phyloP scores from a whole-genome alignment of 1,284 basidiomycete species.

The Ustilago nuda region DNA sequence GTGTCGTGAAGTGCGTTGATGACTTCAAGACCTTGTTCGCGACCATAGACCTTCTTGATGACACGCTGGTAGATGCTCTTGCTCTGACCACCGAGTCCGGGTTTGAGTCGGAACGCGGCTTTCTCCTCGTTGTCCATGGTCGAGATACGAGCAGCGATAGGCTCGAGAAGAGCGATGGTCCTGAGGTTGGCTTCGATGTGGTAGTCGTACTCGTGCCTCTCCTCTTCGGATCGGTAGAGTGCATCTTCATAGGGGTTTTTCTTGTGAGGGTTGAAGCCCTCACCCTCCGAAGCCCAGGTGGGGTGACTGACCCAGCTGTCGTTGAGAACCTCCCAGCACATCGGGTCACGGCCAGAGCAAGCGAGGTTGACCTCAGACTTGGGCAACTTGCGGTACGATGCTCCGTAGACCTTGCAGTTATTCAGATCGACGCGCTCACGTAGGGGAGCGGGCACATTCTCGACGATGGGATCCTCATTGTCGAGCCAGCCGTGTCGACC shows the following conservation, averaged over 20 bases:
- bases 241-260: conserved; percentile 98
- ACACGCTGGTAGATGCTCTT: conserved; percentile 92
- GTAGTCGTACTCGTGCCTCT: conserved; percentile 97
- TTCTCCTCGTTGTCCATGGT: conserved; percentile 91
- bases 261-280: conserved; percentile 93
- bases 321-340: conserved; percentile 93
- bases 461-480: conserved; percentile 70
- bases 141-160: conserved; percentile 85
- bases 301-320: conserved; percentile 83
- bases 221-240: conserved; percentile 95
- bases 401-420: conserved; percentile 74
- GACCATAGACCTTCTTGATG: conserved; percentile 95
- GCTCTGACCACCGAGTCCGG: conserved; percentile 88
- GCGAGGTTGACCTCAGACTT: conserved; percentile 86
- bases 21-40: conserved; percentile 83
- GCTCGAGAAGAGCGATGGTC: conserved; percentile 92
- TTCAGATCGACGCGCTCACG: conserved; percentile 67
- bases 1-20: conserved; percentile 92
- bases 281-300: conserved; percentile 94
- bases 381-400: conserved; percentile 91
- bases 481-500: conserved; percentile 75
- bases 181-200: conserved; percentile 91
- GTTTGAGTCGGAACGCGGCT: conserved; percentile 82
- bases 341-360: conserved; percentile 93
- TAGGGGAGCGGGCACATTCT: conserved; percentile 70